Evolutionary conservation across 768 basidiomycete species (phyloP).

Genomic region (Xerocomus potaroensis): DNA sequence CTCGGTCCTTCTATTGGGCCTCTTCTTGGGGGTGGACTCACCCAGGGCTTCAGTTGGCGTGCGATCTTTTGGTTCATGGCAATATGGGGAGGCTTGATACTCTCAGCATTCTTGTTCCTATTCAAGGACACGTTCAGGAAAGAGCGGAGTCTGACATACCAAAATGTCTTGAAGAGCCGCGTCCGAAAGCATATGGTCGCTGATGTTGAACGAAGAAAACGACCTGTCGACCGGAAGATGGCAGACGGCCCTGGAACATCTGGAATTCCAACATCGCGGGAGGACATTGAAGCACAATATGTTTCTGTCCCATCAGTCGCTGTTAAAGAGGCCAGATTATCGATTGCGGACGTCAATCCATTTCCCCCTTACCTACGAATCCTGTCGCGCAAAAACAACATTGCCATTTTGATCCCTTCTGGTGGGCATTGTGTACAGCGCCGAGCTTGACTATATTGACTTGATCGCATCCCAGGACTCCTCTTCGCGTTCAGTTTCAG

Average conservation of each 20-base stretch:
- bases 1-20: slow-evolving; percentile 69
- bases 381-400: slow-evolving; percentile 60
- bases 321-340: slow-evolving; percentile 45
- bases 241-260: neutral
- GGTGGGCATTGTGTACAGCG: slow-evolving; percentile 21
- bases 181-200: slow-evolving; percentile 5
- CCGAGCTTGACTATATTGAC: neutral
- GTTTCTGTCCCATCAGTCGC: slow-evolving; percentile 9
- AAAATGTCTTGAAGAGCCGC: slow-evolving; percentile 55
- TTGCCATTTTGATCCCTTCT: slow-evolving; percentile 45
- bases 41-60: slow-evolving; percentile 71
- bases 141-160: slow-evolving; percentile 80
- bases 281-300: slow-evolving; percentile 22
- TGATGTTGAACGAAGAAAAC: slow-evolving; percentile 2
- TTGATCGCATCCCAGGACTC: slow-evolving; percentile 41
- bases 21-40: slow-evolving; percentile 66
- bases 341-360: slow-evolving; percentile 70
- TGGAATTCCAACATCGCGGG: slow-evolving; percentile 8
- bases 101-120: slow-evolving; percentile 57
- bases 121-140: slow-evolving; percentile 83
- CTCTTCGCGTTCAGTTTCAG: slow-evolving; percentile 69
- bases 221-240: slow-evolving; percentile 8
- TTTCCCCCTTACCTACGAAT: slow-evolving; percentile 58
- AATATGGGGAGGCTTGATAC: slow-evolving; percentile 53
- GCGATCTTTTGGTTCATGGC: slow-evolving; percentile 83